phyloP scores from a whole-genome alignment of 306 rosid species.

The Nissolia schottii region DNA sequence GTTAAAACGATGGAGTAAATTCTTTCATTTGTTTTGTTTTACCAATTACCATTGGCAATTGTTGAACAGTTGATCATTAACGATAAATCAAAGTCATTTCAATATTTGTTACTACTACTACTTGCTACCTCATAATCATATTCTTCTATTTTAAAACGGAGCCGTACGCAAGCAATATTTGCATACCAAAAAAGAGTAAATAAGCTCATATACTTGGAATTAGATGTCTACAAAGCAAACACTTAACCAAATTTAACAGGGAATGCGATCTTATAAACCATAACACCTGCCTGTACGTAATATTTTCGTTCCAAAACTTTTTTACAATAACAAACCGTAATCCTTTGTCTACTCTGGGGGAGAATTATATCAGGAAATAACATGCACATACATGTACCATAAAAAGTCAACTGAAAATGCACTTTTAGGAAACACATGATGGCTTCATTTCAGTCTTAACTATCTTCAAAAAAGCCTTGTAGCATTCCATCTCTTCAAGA shows the following conservation, averaged over 20 bases:
- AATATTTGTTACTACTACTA: conserved; percentile 1
- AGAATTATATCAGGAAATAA: not conserved
- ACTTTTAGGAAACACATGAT: not conserved
- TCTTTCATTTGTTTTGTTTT: conserved; percentile 43
- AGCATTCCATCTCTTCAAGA: not conserved
- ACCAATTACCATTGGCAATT: conserved; percentile 28
- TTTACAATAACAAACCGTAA: not conserved
- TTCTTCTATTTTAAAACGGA: not conserved
- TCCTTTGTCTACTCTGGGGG: not conserved
- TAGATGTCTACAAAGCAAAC: not conserved
- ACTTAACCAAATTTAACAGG: not conserved
- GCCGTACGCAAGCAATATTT: not conserved
- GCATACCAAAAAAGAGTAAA: not conserved
- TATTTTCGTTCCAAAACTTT: not conserved
- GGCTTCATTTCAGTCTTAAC: not conserved
- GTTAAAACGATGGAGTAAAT: conserved; percentile 39
- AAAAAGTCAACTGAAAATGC: not conserved
- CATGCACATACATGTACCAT: not conserved
- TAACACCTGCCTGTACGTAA: no score
- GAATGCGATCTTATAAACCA: not conserved
- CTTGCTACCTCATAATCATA: not conserved
- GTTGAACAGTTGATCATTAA: conserved; percentile 34
- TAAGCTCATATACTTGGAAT: not conserved
- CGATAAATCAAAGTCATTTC: conserved; percentile 27
- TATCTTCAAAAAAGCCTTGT: not conserved